Evolutionary conservation across 2,329 filamentous ascomycete species (phyloP).

Genomic region (Aureobasidium namibiae): DNA sequence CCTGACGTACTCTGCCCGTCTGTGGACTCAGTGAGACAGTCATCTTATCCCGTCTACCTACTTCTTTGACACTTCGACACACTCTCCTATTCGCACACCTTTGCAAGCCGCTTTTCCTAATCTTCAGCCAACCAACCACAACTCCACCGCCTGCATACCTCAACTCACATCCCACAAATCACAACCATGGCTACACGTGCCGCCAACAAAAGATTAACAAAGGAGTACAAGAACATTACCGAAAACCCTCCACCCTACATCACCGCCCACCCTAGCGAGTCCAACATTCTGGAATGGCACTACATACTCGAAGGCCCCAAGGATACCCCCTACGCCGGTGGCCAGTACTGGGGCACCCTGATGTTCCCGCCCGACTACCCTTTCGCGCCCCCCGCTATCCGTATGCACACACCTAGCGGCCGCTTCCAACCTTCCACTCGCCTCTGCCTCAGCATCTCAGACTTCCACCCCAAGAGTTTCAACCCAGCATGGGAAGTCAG

Average conservation of each 20-base stretch:
- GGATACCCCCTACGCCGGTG: slow-evolving; percentile 84
- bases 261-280: slow-evolving; percentile 25
- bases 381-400: slow-evolving; percentile 92
- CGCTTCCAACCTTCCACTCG: slow-evolving; percentile 90
- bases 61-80: neutral
- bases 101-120: neutral
- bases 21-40: neutral
- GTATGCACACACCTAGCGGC: slow-evolving; percentile 96
- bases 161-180: neutral
- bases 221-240: slow-evolving; percentile 30
- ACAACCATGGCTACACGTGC: slow-evolving; percentile 30
- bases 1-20: too few relatives aligned
- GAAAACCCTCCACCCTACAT: slow-evolving; percentile 27
- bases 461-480: slow-evolving; percentile 97
- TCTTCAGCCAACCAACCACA: neutral
- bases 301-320: slow-evolving; percentile 84
- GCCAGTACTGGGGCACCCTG: slow-evolving; percentile 97
- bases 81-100: neutral
- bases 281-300: slow-evolving; percentile 30
- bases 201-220: slow-evolving; percentile 31
- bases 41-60: slow-evolving; percentile 2
- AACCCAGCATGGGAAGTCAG: slow-evolving; percentile 98
- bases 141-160: neutral
- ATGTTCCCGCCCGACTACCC: slow-evolving; percentile 95
- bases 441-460: slow-evolving; percentile 89